Conservation (phyloP, 331 rosid genomes). For the Pyracantha coccinea region DNA sequence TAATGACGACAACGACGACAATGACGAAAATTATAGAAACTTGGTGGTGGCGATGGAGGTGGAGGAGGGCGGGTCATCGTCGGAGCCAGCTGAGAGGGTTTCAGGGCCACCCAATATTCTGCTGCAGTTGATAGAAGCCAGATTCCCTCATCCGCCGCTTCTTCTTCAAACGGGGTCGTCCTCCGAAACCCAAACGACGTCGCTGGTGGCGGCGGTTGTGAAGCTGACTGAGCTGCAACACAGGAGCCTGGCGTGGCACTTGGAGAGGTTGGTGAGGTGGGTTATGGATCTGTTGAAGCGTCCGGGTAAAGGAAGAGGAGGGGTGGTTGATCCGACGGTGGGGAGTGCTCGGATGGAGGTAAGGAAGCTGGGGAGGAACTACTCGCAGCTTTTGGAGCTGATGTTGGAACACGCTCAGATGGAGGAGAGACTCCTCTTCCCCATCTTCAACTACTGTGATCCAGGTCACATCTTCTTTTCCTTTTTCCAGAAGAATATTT, state of each 20-base stretch:
- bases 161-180: background rate
- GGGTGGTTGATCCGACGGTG: conserved; percentile 47
- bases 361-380: conserved; percentile 61
- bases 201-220: conserved; percentile 32
- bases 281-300: conserved; percentile 62
- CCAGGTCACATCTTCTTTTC: conserved; percentile 34
- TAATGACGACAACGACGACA: background rate
- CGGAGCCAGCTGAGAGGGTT: conserved; percentile 31
- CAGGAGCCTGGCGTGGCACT: conserved; percentile 57
- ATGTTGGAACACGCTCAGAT: conserved; percentile 89
- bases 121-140: conserved; percentile 46
- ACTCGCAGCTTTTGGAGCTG: conserved; percentile 65
- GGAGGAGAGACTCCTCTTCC: conserved; percentile 78
- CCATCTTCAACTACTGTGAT: conserved; percentile 67
- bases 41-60: background rate
- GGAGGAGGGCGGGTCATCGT: background rate
- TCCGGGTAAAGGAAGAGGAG: conserved; percentile 26
- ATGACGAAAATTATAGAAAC: background rate
- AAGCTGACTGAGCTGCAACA: conserved; percentile 54
- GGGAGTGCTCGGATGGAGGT: conserved; percentile 82
- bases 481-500: no score
- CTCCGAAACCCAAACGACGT: conserved; percentile 15
- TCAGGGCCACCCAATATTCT: conserved; percentile 59
- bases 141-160: conserved; percentile 50
- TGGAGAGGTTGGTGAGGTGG: conserved; percentile 73